Evolutionary conservation across 805 yeast species (phyloP).

Genomic region (Ogataea trehaloabstinens): DNA sequence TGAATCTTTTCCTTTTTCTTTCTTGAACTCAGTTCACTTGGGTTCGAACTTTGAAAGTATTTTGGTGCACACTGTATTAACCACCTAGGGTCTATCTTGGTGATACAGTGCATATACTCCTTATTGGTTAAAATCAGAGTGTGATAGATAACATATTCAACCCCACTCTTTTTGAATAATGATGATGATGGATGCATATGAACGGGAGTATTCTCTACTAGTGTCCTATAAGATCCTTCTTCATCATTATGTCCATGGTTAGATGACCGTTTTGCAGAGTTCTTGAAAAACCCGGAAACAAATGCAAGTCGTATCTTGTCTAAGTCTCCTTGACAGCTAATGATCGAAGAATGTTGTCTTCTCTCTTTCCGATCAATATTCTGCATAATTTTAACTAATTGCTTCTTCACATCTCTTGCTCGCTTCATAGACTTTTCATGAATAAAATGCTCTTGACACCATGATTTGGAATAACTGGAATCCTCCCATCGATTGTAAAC

Average conservation of each 20-base stretch:
- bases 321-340: slow-evolving; percentile 53
- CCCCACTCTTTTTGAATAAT: slow-evolving; percentile 47
- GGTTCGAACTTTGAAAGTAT: slow-evolving; percentile 65
- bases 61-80: slow-evolving; percentile 66
- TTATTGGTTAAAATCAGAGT: slow-evolving; percentile 77
- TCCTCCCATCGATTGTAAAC: slow-evolving; percentile 78
- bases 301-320: slow-evolving; percentile 59
- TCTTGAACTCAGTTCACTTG: slow-evolving; percentile 44
- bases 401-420: slow-evolving; percentile 79
- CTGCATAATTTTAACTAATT: slow-evolving; percentile 57
- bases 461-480: slow-evolving; percentile 50
- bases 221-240: slow-evolving; percentile 49
- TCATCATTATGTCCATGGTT: slow-evolving; percentile 34
- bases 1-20: slow-evolving; percentile 64
- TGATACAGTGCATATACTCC: slow-evolving; percentile 90
- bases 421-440: slow-evolving; percentile 75
- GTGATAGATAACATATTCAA: slow-evolving; percentile 81
- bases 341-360: slow-evolving; percentile 19
- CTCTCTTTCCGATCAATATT: slow-evolving; percentile 35
- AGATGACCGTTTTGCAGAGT: slow-evolving; percentile 63
- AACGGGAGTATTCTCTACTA: slow-evolving; percentile 70
- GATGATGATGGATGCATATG: slow-evolving; percentile 86
- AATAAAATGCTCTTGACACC: slow-evolving; percentile 81
- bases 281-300: slow-evolving; percentile 66
- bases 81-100: slow-evolving; percentile 82